Evolutionary conservation across 2,329 filamentous ascomycete species (phyloP).

Genomic region (Pseudogymnoascus sp.): DNA sequence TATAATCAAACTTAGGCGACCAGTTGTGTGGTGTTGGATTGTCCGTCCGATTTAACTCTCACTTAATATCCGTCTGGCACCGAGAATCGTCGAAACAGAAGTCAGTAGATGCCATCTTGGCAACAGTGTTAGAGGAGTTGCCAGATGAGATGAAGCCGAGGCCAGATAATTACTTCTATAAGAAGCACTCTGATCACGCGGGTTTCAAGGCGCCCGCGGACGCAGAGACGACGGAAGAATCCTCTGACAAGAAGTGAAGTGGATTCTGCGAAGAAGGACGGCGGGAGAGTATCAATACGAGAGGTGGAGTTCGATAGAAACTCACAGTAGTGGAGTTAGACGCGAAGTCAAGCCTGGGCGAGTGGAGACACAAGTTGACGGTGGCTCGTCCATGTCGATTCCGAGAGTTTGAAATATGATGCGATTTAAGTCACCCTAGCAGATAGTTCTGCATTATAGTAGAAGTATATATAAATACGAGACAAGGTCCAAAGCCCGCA

Average conservation of each 20-base stretch:
- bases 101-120: conserved; percentile 67
- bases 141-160: conserved; percentile 66
- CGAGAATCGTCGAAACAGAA: conserved; percentile 73
- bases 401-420: neutral
- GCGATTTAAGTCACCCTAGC: neutral
- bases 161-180: conserved; percentile 70
- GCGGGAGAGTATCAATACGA: conserved; percentile 11
- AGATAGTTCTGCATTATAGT: neutral
- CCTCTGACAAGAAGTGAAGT: conserved; percentile 15
- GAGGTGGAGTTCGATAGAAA: conserved; percentile 21
- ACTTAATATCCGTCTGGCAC: conserved; percentile 90
- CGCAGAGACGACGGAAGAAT: conserved; percentile 16
- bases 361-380: neutral
- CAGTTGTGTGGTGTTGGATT: conserved; percentile 87
- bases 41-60: conserved; percentile 80
- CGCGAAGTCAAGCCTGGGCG: neutral
- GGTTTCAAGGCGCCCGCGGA: conserved; percentile 59
- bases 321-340: conserved; percentile 7
- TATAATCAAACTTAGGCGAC: conserved; percentile 46
- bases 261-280: neutral
- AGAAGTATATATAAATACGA: conserved; percentile 6
- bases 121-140: conserved; percentile 66
- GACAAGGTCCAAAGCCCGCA: neutral
- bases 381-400: conserved; percentile 14
- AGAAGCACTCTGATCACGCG: conserved; percentile 81